Evolutionary conservation across 225 moss, liverwort and hornwort species (phyloP), one percentile per base, ranked within the genome.

Genomic region (Marchantia paleacea): DNA sequence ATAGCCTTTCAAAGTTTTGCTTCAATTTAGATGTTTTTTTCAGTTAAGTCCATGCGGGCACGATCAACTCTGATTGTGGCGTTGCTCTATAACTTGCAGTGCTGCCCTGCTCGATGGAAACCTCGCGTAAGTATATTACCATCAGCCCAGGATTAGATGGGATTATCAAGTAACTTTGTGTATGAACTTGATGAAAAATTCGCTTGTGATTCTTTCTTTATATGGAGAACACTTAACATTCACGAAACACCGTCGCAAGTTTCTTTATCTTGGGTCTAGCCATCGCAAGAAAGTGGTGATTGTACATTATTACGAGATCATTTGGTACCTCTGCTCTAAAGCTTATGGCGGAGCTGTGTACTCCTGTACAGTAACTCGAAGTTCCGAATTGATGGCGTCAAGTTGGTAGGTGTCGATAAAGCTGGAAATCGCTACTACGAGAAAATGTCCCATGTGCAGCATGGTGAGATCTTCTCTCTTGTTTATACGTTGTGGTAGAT

Each of bases 361-460:
- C 30, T 68, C 19, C 58, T 53, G 62, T 51, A 62, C 83, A 99
- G 99, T 89, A 84, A 91, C 76, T 79, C 91, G 69, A 89, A 89
- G 87, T 79, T 91, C 66, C 91, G 94, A 77, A 80, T 88, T 14
- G 74, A 73, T 73, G 91, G 82, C 26, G 92, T 83, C 29, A 91
- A 85, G 58, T 75, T 95, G 75, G 80, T 95, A 25, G 95, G 94
- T 80, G 89, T 84, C 51, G 99, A 99, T 82, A 28, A 82, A 12
- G 79, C 84, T 62, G 92, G 99, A 49, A 99, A 95, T 84, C 86
- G 83, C 47, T 94, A 95, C 67, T 99, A 80, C 69, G 90, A 99
- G 89, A 99, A 92, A 75, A 88, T 22, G 52, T 82, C 82, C 47
- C 81, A 90, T 65, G 84, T 84, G 52, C 95, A 95, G 81, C 90